These are phyloP conservation scores for Agaricus blazei DNA, from an alignment of 768 basidiomycete species.

Conservation along the genomic window DNA sequence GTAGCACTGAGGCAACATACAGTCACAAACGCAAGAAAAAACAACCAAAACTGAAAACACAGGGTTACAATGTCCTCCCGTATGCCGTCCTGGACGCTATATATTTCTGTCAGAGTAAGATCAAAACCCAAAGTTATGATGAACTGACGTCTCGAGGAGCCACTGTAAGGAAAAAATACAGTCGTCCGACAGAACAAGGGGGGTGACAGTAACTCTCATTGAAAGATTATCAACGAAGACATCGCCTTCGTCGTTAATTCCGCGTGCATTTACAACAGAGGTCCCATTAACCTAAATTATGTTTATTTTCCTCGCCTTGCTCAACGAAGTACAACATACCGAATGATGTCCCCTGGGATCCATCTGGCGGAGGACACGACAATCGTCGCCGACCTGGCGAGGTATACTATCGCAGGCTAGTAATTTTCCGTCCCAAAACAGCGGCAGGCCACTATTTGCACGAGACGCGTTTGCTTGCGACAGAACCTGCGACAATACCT, in stretches of 20 bases:
- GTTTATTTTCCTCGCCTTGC: too few species aligned
- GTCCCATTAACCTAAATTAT: not conserved
- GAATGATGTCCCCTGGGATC: not conserved
- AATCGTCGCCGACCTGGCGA: conserved; percentile 20
- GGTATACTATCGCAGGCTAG: conserved; percentile 38
- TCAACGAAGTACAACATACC: not conserved
- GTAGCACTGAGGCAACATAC: conserved; percentile 23
- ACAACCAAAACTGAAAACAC: conserved; percentile 42
- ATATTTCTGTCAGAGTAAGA: not conserved
- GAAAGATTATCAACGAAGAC: not conserved
- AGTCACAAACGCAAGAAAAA: conserved; percentile 39
- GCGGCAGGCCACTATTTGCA: conserved; percentile 19
- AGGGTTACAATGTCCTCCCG: conserved; percentile 46
- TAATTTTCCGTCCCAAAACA: conserved; percentile 20
- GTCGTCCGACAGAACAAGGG: conserved; percentile 5
- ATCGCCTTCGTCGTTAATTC: not conserved
- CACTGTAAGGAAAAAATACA: conserved; percentile 42
- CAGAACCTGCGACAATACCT: conserved; percentile 17
- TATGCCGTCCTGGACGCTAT: conserved; percentile 32
- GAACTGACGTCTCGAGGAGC: conserved; percentile 38
- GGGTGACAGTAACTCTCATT: not conserved
- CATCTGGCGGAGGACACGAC: conserved; percentile 13
- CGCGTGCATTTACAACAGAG: not conserved
- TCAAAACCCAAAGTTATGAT: not conserved
- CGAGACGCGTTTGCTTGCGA: conserved; percentile 20